Percentiles rank a stretch among this genome's conserved stretches.
Evolutionary conservation across 73 alveolate genomes (phyloP).

Genomic region (Effrenium voratum): DNA sequence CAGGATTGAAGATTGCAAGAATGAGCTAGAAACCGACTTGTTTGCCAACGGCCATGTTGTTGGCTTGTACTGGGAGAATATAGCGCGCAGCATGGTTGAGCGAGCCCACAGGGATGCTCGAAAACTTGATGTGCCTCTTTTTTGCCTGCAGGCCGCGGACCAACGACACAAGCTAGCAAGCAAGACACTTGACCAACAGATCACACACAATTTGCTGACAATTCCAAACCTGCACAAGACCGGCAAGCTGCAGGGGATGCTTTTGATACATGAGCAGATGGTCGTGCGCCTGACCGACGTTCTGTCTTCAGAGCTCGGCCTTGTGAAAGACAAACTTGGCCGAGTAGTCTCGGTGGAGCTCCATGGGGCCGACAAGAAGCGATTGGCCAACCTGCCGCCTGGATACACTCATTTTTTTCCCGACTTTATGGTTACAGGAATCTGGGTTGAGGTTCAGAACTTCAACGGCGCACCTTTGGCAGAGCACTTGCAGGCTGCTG

Average conservation of each 20-base stretch:
- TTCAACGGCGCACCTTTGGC: background rate
- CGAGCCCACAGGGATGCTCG: background rate
- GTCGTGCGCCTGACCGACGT: background rate
- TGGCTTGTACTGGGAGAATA: conserved; percentile 12
- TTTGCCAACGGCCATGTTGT: background rate
- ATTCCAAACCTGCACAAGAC: background rate
- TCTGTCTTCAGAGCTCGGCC: background rate
- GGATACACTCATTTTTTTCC: background rate
- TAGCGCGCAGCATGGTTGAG: conserved; percentile 30
- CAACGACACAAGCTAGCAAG: background rate
- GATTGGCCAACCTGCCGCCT: background rate
- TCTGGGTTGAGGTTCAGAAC: background rate
- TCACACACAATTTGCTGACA: background rate
- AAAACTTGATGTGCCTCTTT: background rate
- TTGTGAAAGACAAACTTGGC: background rate
- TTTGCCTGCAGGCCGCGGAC: conserved; percentile 9
- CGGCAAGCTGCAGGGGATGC: conserved; percentile 30
- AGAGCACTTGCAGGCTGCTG: background rate
- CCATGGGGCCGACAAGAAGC: background rate
- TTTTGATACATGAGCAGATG: background rate
- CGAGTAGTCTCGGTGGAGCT: background rate
- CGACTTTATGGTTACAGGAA: background rate
- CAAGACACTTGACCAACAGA: background rate
- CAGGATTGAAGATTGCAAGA: background rate
- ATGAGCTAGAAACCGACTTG: background rate